A percentile compares a stretch with the other conserved stretches of the same genome.
Conservation (phyloP, 2,329 filamentous ascomycete species). For the Corinectria fuckeliana region DNA sequence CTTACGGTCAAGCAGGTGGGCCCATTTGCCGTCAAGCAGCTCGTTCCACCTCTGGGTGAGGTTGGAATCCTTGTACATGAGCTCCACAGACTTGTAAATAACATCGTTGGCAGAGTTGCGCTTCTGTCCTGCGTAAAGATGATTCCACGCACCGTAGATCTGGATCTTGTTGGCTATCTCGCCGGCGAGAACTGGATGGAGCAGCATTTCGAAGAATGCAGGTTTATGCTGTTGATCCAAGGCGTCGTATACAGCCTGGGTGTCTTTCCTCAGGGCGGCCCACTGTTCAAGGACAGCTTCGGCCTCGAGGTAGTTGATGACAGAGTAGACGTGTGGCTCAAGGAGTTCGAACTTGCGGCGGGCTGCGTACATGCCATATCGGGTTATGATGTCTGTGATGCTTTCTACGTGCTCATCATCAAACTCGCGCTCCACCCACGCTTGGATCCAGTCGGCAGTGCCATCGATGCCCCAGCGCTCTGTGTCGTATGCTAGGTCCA, state of each 20-base stretch:
- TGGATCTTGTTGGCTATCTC: conserved; percentile 59
- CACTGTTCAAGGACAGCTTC: conserved; percentile 61
- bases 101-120: conserved; percentile 59
- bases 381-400: conserved; percentile 52
- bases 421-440: conserved; percentile 60
- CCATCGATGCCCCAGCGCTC: conserved; percentile 43
- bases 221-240: conserved; percentile 53
- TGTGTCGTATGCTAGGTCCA: conserved; percentile 64
- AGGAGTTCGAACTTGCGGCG: conserved; percentile 67
- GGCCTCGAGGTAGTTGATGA: conserved; percentile 66
- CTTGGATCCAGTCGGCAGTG: conserved; percentile 47
- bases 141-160: conserved; percentile 55
- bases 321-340: conserved; percentile 61
- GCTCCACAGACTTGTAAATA: neutral
- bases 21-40: neutral
- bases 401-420: conserved; percentile 50
- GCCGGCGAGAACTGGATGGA: conserved; percentile 65
- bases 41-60: neutral
- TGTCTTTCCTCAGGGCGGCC: conserved; percentile 53
- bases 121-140: conserved; percentile 61
- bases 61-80: neutral
- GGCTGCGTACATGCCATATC: conserved; percentile 60
- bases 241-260: conserved; percentile 52
- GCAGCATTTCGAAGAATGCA: conserved; percentile 66
- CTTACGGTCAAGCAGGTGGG: neutral